These are phyloP conservation scores for Stephania japonica DNA, from an alignment of 164 flowering plant genomes.

Conservation along the genomic window DNA sequence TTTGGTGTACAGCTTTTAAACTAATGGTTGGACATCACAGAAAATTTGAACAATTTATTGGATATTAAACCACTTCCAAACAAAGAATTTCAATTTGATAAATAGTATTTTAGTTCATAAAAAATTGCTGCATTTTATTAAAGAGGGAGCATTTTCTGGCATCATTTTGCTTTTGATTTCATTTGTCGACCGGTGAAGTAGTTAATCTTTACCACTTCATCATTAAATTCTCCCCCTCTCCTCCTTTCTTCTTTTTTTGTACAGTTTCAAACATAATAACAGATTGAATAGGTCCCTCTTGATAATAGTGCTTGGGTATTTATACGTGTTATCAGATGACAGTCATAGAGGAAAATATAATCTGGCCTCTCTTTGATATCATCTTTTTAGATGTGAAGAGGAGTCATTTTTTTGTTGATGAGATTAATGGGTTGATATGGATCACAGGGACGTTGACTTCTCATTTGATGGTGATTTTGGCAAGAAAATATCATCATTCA, in stretches of 20 bases:
- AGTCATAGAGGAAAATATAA: neutral
- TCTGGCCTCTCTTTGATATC: neutral
- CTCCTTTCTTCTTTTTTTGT: neutral
- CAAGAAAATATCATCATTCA: slow-evolving; percentile 79
- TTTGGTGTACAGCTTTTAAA: neutral
- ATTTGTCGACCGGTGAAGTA: neutral
- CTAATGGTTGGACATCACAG: neutral
- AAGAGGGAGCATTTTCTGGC: slow-evolving; percentile 1
- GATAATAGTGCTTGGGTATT: neutral
- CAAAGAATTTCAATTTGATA: neutral
- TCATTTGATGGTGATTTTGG: slow-evolving; percentile 65
- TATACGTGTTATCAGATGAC: neutral
- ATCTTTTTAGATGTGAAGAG: neutral
- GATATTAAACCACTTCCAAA: neutral
- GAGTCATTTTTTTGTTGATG: neutral
- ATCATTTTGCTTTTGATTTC: neutral
- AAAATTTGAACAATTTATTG: neutral
- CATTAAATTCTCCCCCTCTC: neutral
- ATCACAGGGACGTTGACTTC: slow-evolving; percentile 81
- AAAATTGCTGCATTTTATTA: neutral
- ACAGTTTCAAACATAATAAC: neutral
- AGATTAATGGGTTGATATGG: slow-evolving; percentile 10
- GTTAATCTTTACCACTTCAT: neutral
- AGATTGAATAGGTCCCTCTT: neutral
- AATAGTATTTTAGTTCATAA: neutral